phyloP scores from a whole-genome alignment of 345 rosid genomes.

The Sisymbrium altissimum region DNA sequence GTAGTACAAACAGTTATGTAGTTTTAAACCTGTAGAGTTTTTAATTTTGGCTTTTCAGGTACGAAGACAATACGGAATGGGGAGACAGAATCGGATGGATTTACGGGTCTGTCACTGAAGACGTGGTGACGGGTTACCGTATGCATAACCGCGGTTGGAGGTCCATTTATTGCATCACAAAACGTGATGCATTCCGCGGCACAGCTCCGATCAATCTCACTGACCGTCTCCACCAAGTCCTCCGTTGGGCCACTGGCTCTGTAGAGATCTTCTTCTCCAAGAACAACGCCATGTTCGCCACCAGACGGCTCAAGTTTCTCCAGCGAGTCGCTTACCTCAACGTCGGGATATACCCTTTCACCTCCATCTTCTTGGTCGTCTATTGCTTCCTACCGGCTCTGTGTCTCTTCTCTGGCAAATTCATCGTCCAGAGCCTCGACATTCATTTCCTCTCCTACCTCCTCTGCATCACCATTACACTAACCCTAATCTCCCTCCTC shows the following conservation, averaged over 20 bases:
- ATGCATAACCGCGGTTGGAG: slow-evolving; percentile 99
- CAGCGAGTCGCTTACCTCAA: slow-evolving; percentile 85
- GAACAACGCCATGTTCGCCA: slow-evolving; percentile 71
- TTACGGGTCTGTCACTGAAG: slow-evolving; percentile 51
- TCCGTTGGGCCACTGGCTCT: slow-evolving; percentile 95
- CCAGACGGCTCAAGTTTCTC: slow-evolving; percentile 69
- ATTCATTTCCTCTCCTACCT: slow-evolving; percentile 63
- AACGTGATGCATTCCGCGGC: slow-evolving; percentile 89
- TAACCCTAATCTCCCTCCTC: slow-evolving; percentile 64
- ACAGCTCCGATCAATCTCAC: slow-evolving; percentile 92
- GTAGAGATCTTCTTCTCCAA: slow-evolving; percentile 86
- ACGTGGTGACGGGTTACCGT: slow-evolving; percentile 89
- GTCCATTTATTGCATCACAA: slow-evolving; percentile 82
- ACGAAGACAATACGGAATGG: slow-evolving; percentile 94
- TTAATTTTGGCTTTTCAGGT: slow-evolving; percentile 24
- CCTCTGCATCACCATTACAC: slow-evolving; percentile 57
- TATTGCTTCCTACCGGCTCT: slow-evolving; percentile 92
- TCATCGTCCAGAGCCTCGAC: slow-evolving; percentile 65
- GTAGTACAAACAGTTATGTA: background rate
- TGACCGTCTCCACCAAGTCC: slow-evolving; percentile 88
- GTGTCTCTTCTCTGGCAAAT: slow-evolving; percentile 71
- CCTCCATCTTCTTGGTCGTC: slow-evolving; percentile 64
- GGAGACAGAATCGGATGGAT: slow-evolving; percentile 89
- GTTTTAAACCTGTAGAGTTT: background rate
- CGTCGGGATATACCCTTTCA: slow-evolving; percentile 87